Evolutionary conservation across 2,329 filamentous ascomycete species (phyloP), one percentile per base, ranked within the genome.

Genomic region (Fusarium sp.): DNA sequence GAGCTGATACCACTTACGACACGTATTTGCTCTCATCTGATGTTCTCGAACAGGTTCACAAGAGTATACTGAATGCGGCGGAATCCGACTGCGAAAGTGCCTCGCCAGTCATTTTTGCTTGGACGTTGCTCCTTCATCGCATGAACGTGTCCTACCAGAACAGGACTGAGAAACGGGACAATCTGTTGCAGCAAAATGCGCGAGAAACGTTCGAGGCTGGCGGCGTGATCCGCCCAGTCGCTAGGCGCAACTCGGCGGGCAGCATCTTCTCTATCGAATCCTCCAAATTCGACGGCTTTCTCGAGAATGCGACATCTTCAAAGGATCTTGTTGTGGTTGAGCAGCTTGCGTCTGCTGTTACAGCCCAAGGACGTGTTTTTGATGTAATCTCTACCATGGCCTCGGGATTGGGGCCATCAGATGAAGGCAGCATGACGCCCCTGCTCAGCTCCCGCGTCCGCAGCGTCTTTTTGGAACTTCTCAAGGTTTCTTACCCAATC

Each of bases 91-190:
- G 88, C n/a, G 83, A 85, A 39, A 88, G 89, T 37, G 92, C 92
- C 18, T 90, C 89, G 59, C 93, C 94, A 2, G 89, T 93, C 16
- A 87, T 94, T 18, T 92, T 97, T 71, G 89, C 92, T 4, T 98
- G 95, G 95, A 90, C 91, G 5, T 84, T 95, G 50, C 88, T 97
- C 28, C 84, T 95, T 10, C 88, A 92, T 74, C 86, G 88, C 28
- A 89, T 96, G 82, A 89, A 89, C 70, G 82, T 89, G 43, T 88
- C 88, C 12, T 91, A 90, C 69, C 85, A 88, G 60, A 85, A 84
- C 53, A 85, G 91, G 47, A 89, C 88, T 40, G 90, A 92, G 76
- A 85, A 86, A 62, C 82, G 88, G 50, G 88, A 90, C 70, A 81
- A 87, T 30, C 78, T 88, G 15, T 82, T 89, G 55, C 88, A 89